A percentile compares a stretch with the other conserved stretches of the same genome.
phyloP scores from a whole-genome alignment of 768 basidiomycete species.

The Pleurotus tuoliensis region DNA sequence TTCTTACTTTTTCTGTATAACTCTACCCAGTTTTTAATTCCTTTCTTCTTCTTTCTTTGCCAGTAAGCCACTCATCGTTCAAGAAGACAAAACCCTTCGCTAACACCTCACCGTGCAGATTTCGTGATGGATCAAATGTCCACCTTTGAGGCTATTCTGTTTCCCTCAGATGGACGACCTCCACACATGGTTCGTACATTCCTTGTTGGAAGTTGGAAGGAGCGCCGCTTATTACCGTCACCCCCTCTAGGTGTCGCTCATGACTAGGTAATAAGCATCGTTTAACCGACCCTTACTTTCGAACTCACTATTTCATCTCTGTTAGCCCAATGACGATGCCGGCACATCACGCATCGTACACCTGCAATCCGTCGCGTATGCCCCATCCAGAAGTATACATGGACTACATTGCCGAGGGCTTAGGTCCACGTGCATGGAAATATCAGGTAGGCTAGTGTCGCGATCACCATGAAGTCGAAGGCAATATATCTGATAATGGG shows the following conservation, averaged over 20 bases:
- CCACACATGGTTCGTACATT: constrained; percentile 52
- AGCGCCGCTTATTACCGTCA: not conserved
- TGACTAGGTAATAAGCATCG: constrained; percentile 54
- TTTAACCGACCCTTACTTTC: not conserved
- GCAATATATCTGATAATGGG: constrained; percentile 12
- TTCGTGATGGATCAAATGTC: constrained; percentile 58
- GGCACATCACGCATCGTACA: constrained; percentile 41
- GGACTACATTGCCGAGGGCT: constrained; percentile 75
- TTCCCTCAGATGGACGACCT: constrained; percentile 74
- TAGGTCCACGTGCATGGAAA: constrained; percentile 66
- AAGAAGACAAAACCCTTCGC: not conserved
- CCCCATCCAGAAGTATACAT: constrained; percentile 84
- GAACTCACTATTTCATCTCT: constrained; percentile 9
- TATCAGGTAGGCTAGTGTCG: constrained; percentile 48
- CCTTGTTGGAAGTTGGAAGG: not conserved
- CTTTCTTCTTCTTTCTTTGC: not conserved
- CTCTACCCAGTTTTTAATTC: constrained; percentile 10
- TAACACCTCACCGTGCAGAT: constrained; percentile 6
- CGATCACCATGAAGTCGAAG: no score
- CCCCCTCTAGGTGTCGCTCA: constrained; percentile 34
- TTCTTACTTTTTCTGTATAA: constrained; percentile 14
- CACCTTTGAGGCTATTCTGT: constrained; percentile 68
- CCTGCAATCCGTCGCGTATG: constrained; percentile 50
- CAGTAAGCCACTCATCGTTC: constrained; percentile 4
- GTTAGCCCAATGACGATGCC: constrained; percentile 40